phyloP scores from a whole-genome alignment of 2,329 filamentous ascomycete species.

The Botryosphaeria dothidea region DNA sequence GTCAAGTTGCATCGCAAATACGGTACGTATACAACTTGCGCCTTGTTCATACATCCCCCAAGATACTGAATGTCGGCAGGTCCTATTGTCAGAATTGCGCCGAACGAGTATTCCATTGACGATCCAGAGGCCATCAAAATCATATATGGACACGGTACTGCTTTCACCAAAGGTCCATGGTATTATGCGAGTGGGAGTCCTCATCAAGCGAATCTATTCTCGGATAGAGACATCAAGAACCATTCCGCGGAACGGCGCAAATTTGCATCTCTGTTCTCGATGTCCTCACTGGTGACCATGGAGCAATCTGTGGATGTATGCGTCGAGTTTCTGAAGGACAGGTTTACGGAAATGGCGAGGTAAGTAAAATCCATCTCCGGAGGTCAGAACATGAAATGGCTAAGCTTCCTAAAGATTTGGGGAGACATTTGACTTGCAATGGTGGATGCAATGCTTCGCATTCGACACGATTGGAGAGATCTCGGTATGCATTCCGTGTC shows the following conservation, averaged over 20 bases:
- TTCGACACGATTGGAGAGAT: conserved; percentile 57
- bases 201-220: neutral
- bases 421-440: conserved; percentile 41
- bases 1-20: conserved; percentile 33
- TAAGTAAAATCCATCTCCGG: neutral
- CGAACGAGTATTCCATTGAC: conserved; percentile 31
- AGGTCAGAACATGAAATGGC: no score
- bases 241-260: neutral
- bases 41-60: neutral
- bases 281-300: conserved; percentile 43
- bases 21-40: neutral
- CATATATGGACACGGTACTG: conserved; percentile 42
- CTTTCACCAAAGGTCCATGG: conserved; percentile 53
- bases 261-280: conserved; percentile 23
- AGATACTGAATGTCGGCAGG: conserved; percentile 24
- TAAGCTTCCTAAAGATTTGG: neutral
- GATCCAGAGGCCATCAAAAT: conserved; percentile 32
- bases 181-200: conserved; percentile 52
- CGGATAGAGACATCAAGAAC: conserved; percentile 46
- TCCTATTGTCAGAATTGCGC: conserved; percentile 34
- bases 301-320: conserved; percentile 31
- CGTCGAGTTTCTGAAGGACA: neutral
- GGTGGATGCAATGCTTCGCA: conserved; percentile 51
- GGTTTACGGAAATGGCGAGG: neutral
- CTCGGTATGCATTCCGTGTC: no score